These are phyloP conservation scores for Clavispora asparagi DNA, from an alignment of 805 yeast genomes.

Conservation along the genomic window DNA sequence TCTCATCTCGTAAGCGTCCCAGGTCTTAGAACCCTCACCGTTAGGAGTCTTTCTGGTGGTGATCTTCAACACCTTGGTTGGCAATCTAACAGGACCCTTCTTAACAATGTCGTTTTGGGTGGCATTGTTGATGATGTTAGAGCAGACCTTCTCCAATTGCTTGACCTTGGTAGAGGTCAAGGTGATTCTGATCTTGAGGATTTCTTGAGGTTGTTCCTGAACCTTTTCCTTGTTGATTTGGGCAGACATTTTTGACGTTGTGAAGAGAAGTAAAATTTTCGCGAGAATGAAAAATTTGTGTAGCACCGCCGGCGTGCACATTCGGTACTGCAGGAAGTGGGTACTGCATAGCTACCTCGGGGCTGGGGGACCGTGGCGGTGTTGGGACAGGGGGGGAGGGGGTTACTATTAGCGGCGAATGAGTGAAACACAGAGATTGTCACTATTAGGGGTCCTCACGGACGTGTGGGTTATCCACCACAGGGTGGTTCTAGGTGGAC, in stretches of 20 bases:
- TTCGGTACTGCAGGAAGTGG: neutral
- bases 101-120: constrained; percentile 73
- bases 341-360: neutral
- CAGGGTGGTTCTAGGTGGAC: too few relatives aligned
- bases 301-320: neutral
- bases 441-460: too few relatives aligned
- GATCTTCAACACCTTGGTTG: constrained; percentile 97
- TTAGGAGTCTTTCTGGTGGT: constrained; percentile 99
- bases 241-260: constrained; percentile 66
- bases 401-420: too few relatives aligned
- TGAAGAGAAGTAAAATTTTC: constrained; percentile 14
- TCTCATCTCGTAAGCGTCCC: constrained; percentile 99
- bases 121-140: constrained; percentile 86
- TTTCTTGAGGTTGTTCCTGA: constrained; percentile 74
- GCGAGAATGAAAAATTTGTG: constrained; percentile 10
- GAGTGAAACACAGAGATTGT: too few relatives aligned
- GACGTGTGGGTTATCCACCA: too few relatives aligned
- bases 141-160: constrained; percentile 95
- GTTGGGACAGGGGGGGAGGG: too few relatives aligned
- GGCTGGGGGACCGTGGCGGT: too few relatives aligned
- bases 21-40: constrained; percentile 99
- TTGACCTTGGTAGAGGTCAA: constrained; percentile 98
- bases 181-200: constrained; percentile 98
- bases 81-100: constrained; percentile 99
- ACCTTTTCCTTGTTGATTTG: constrained; percentile 78